Conservation (phyloP, 1,139 yeast species). For the Diutina scorzettiae region DNA sequence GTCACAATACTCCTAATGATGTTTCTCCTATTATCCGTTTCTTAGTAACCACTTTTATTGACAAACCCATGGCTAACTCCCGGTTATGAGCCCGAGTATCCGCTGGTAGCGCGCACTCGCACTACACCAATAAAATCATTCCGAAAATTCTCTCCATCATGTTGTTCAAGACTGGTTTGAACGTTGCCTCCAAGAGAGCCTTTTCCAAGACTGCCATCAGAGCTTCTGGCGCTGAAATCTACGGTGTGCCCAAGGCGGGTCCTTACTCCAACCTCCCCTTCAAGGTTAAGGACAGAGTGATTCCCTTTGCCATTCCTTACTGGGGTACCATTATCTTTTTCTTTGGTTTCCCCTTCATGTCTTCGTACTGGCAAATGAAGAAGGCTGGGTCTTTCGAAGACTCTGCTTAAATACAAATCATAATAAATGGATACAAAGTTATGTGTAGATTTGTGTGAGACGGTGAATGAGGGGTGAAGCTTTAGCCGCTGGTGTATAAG, state of each 20-base stretch:
- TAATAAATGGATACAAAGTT: too few relatives aligned
- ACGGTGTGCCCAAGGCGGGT: constrained; percentile 56
- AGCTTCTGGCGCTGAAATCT: constrained; percentile 12
- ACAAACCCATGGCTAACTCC: too few relatives aligned
- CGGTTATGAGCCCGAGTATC: too few relatives aligned
- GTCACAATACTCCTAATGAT: too few relatives aligned
- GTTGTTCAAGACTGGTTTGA: constrained; percentile 6
- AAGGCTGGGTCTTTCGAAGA: constrained; percentile 41
- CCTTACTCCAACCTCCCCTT: constrained; percentile 88
- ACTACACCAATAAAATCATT: too few relatives aligned
- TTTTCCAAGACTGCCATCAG: constrained; percentile 1
- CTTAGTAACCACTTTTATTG: too few relatives aligned
- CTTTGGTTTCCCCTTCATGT: constrained; percentile 55
- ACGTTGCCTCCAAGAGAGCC: constrained; percentile 4
- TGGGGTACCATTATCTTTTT: constrained; percentile 62
- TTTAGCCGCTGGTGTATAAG: too few relatives aligned
- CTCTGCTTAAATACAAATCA: too few relatives aligned
- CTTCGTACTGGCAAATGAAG: constrained; percentile 59
- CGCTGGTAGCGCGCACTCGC: too few relatives aligned
- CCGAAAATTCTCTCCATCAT: neutral
- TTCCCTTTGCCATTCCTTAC: constrained; percentile 75
- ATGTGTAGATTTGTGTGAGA: too few relatives aligned
- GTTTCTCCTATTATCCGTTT: too few relatives aligned
- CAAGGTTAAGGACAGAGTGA: constrained; percentile 82
- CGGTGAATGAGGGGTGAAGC: too few relatives aligned